phyloP scores from a whole-genome alignment of 2,329 filamentous ascomycete species.

The Orbilia brochopaga region DNA sequence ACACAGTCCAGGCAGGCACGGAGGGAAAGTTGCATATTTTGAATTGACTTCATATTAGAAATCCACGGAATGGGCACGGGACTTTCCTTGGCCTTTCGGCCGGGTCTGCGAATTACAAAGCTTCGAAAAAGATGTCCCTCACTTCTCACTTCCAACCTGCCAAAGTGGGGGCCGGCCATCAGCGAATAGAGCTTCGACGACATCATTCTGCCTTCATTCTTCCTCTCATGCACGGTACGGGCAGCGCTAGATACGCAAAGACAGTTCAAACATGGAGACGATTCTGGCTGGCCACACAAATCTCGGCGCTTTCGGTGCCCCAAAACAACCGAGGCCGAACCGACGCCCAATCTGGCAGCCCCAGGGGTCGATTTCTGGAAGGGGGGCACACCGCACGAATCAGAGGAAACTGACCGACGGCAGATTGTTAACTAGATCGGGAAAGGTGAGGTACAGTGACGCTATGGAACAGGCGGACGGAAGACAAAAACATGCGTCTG shows the following conservation, averaged over 20 bases:
- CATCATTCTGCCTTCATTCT: no score
- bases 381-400: neutral
- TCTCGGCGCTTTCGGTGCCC: neutral
- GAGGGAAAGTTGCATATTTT: neutral
- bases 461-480: no score
- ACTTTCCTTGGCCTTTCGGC: neutral
- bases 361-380: neutral
- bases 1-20: neutral
- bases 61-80: neutral
- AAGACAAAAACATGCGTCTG: no score
- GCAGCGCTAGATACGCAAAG: no score
- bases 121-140: neutral
- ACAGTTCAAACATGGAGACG: no score
- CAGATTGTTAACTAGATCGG: no score
- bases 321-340: neutral
- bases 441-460: no score
- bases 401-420: no score
- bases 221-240: no score
- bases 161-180: no score
- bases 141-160: neutral
- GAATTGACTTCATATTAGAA: constrained; percentile 1
- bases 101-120: neutral
- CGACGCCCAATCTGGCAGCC: neutral
- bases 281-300: neutral
- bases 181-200: no score